A percentile compares a stretch with the other conserved stretches of the same genome.
phyloP scores from a whole-genome alignment of 495 filamentous ascomycete species.

The Tricharina praecox region DNA sequence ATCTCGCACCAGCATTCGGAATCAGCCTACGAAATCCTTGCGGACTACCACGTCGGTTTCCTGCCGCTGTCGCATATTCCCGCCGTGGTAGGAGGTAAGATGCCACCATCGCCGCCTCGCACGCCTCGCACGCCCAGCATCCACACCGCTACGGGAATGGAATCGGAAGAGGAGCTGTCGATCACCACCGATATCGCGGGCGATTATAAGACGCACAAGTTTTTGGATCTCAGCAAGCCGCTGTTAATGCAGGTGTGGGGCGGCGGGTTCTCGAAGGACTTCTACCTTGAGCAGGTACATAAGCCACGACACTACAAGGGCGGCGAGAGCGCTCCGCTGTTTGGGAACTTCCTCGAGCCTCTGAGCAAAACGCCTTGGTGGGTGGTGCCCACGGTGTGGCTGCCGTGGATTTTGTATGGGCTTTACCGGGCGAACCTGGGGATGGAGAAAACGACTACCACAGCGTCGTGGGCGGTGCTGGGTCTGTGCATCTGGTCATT shows the following conservation, averaged over 20 bases:
- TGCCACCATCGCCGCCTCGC: slow-evolving; percentile 21
- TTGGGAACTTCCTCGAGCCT: slow-evolving; percentile 95
- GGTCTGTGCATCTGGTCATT: slow-evolving; percentile 74
- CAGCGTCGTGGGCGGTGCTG: slow-evolving; percentile 14
- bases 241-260: slow-evolving; percentile 78
- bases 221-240: slow-evolving; percentile 75
- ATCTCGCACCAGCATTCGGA: slow-evolving; percentile 73
- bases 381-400: slow-evolving; percentile 68
- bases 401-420: slow-evolving; percentile 64
- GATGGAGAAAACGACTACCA: slow-evolving; percentile 36
- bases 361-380: slow-evolving; percentile 88
- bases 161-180: slow-evolving; percentile 65
- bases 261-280: slow-evolving; percentile 75
- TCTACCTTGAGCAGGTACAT: slow-evolving; percentile 93
- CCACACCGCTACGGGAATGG: slow-evolving; percentile 68
- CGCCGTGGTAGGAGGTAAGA: not conserved
- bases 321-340: slow-evolving; percentile 79
- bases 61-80: slow-evolving; percentile 29
- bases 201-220: slow-evolving; percentile 79
- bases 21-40: slow-evolving; percentile 81
- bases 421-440: slow-evolving; percentile 48
- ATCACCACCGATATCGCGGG: slow-evolving; percentile 57
- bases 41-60: slow-evolving; percentile 69
- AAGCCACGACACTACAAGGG: slow-evolving; percentile 87
- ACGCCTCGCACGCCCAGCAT: slow-evolving; percentile 29